phyloP scores from a whole-genome alignment of 257 asterid genomes.

The Solanum rostratum region DNA sequence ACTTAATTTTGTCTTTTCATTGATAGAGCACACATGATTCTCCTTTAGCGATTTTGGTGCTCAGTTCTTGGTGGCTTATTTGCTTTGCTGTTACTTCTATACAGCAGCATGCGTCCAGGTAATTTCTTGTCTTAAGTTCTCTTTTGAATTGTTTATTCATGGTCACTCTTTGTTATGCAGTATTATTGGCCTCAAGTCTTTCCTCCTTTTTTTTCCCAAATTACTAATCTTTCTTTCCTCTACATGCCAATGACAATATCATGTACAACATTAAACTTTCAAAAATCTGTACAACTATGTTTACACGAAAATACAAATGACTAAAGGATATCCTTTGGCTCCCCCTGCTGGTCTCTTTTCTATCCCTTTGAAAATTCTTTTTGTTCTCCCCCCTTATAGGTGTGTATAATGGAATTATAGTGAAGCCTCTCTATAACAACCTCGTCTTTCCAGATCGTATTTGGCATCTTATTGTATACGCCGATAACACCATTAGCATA shows the following conservation, averaged over 20 bases:
- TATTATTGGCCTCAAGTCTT: background rate
- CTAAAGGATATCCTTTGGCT: background rate
- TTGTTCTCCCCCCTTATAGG: background rate
- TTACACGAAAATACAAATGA: background rate
- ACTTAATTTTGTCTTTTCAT: conserved; percentile 7
- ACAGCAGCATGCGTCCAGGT: conserved; percentile 24
- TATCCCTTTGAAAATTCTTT: background rate
- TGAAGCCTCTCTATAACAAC: background rate
- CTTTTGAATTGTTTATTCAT: background rate
- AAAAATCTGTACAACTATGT: background rate
- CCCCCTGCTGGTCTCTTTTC: background rate
- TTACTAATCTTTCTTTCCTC: background rate
- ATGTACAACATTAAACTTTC: background rate
- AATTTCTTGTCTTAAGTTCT: background rate
- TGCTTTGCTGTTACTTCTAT: conserved; percentile 27
- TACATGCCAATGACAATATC: background rate
- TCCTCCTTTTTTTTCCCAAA: background rate
- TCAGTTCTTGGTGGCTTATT: conserved; percentile 27
- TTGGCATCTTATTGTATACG: background rate
- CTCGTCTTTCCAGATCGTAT: background rate
- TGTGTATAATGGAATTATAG: background rate
- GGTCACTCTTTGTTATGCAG: background rate
- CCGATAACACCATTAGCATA: background rate
- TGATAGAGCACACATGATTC: conserved; percentile 75
- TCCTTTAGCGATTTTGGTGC: conserved; percentile 46